Base-by-base conservation (phyloP, 768 basidiomycete species). In the Suillus brevipes region DNA sequence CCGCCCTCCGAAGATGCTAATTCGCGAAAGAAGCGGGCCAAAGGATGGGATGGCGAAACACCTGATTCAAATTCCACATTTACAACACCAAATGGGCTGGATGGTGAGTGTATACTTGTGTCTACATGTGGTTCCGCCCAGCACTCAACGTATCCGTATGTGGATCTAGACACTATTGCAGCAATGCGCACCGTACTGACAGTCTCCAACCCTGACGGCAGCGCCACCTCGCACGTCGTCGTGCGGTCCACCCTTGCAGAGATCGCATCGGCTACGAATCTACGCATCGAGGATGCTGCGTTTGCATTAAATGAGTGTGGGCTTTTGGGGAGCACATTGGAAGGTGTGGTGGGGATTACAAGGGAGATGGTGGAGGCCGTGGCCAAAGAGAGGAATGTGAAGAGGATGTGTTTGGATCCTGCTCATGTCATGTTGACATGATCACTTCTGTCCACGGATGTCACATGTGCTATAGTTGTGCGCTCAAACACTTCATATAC, bases 251-350 rank as follows among this genome's bases (percentile, higher is more conserved):
- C 89, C 23, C 83, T 98, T n/a, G 80, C 79, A 10, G 88, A 92
- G 42, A 86, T 98, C 64, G 89, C 94, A 2, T 80, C 82, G 20
- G 91, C 89, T 36, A 93, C 93, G 56, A 89, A 92, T 75, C 79
- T 99, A 61, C 85, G 92, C 1, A 75, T 88, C 0, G 94, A 97
- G 63, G 97, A 99, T 74, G 87, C 89, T 0, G 90, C 94, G 0
- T 95, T 94, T 77, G 94, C 95, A 3, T 76, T 99, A 69, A 89
- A 91, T 63, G 94, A 96, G 73, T 89, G 91, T 65, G 94, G 95
- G 36, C 76, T 98, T 62, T 81, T 97, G 20, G 78, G 76, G 62
- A 63, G 70, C 50, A 62, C 76, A 70, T 20, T 73, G 25, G 82
- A 83, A 66, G 82, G 83, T 65, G 83, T 81, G 61, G 75, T 91